phyloP scores from a whole-genome alignment of 768 basidiomycete species.

The Pulveroboletus frians region DNA sequence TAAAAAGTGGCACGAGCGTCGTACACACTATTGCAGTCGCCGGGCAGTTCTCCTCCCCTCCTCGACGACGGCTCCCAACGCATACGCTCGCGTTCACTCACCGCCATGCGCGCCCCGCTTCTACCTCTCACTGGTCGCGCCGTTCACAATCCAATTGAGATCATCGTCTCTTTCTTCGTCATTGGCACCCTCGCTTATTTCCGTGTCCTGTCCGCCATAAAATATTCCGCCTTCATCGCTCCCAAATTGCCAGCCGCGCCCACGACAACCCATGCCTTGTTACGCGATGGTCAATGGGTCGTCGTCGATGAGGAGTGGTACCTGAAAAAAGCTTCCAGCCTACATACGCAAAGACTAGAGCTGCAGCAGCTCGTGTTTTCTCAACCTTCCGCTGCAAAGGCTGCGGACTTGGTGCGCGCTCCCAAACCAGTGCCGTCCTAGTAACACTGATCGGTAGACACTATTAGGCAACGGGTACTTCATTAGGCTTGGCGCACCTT shows the following conservation, averaged over 20 bases:
- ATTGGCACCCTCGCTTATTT: slow-evolving; percentile 93
- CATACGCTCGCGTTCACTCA: neutral
- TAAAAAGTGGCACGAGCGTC: slow-evolving; percentile 30
- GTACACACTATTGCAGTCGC: neutral
- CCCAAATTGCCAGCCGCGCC: slow-evolving; percentile 45
- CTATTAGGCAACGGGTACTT: slow-evolving; percentile 25
- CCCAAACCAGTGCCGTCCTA: neutral
- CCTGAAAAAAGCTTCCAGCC: slow-evolving; percentile 29
- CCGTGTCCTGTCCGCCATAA: slow-evolving; percentile 85
- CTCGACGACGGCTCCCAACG: neutral
- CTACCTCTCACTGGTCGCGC: slow-evolving; percentile 68
- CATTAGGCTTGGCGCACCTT: slow-evolving; percentile 39
- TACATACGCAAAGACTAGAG: slow-evolving; percentile 43
- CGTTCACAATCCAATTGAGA: slow-evolving; percentile 78
- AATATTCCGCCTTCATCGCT: slow-evolving; percentile 78
- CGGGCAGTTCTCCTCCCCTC: neutral
- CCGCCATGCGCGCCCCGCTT: slow-evolving; percentile 52
- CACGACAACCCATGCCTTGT: slow-evolving; percentile 52
- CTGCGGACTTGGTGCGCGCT: slow-evolving; percentile 34
- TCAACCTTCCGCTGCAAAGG: slow-evolving; percentile 36
- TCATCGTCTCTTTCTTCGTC: slow-evolving; percentile 85
- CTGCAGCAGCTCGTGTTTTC: slow-evolving; percentile 71
- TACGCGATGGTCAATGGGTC: slow-evolving; percentile 57
- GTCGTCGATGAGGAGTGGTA: slow-evolving; percentile 54
- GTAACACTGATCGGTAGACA: slow-evolving; percentile 2